Evolutionary conservation across 305 asterid genomes (phyloP).

Genomic region (Solanum hybrid): DNA sequence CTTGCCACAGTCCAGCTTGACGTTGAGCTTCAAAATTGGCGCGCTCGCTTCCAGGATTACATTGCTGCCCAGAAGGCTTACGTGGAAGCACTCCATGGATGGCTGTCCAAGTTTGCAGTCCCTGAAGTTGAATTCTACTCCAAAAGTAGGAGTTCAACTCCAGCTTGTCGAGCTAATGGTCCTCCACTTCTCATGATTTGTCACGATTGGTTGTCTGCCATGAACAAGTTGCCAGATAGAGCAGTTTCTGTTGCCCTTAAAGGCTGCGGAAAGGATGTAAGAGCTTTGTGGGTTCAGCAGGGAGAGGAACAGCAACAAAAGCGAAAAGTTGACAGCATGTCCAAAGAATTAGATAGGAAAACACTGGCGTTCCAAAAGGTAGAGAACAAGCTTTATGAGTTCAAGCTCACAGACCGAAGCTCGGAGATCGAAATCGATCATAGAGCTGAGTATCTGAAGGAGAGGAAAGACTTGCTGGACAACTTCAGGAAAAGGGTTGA

Average conservation of each 20-base stretch:
- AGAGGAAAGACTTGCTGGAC: constrained; percentile 46
- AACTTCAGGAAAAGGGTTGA: constrained; percentile 48
- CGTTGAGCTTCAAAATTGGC: constrained; percentile 77
- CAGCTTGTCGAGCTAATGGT: constrained; percentile 21
- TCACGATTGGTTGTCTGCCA: constrained; percentile 50
- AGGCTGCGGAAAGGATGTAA: constrained; percentile 66
- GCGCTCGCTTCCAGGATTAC: constrained; percentile 54
- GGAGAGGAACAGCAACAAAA: constrained; percentile 79
- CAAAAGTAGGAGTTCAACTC: constrained; percentile 19
- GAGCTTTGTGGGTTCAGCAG: constrained; percentile 74
- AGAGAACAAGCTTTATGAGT: constrained; percentile 44
- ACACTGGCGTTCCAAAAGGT: constrained; percentile 44
- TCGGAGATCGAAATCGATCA: constrained; percentile 30
- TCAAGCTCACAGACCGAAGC: constrained; percentile 30
- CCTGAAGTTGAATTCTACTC: constrained; percentile 45
- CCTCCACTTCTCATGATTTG: constrained; percentile 56
- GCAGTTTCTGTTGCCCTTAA: constrained; percentile 48
- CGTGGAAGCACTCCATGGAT: constrained; percentile 51
- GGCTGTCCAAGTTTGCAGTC: constrained; percentile 67
- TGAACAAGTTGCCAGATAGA: constrained; percentile 56
- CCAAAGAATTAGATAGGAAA: constrained; percentile 65
- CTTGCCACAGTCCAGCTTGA: constrained; percentile 80
- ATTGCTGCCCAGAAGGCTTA: constrained; percentile 53
- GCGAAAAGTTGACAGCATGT: constrained; percentile 61
- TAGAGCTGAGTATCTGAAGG: constrained; percentile 30